Evolutionary conservation across 352 stramenopile species (phyloP).

Genomic region (Globisporangium yorkense): DNA sequence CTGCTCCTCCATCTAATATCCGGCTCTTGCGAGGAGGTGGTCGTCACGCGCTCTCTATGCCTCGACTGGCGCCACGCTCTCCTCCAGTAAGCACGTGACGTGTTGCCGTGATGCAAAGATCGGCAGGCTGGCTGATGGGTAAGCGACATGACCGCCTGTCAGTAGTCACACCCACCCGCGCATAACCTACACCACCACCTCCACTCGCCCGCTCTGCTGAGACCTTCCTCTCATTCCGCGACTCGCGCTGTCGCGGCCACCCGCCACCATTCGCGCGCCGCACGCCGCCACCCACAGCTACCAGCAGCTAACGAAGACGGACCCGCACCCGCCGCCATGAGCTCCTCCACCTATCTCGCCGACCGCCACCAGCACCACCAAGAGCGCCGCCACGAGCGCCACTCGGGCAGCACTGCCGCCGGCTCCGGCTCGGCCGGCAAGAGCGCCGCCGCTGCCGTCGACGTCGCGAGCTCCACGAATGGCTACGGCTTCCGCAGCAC

Average conservation of each 20-base stretch:
- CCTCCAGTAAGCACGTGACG: not conserved
- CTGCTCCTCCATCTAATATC: not conserved
- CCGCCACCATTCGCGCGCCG: not conserved
- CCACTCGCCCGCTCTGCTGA: too few relatives aligned
- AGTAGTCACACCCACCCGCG: not conserved
- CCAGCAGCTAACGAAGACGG: slow-evolving; percentile 7
- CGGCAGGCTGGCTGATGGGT: not conserved
- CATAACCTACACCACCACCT: not conserved
- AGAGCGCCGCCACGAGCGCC: not conserved
- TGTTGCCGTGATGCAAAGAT: not conserved
- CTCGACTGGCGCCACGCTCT: too few relatives aligned
- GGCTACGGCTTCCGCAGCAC: slow-evolving; percentile 46
- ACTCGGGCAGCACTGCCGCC: slow-evolving; percentile 7
- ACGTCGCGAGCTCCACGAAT: slow-evolving; percentile 33
- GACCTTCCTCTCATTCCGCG: not conserved
- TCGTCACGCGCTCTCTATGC: not conserved
- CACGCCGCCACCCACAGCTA: not conserved
- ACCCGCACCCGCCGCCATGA: not conserved
- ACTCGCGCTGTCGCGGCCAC: not conserved
- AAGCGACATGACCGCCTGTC: not conserved
- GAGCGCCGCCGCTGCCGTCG: slow-evolving; percentile 18
- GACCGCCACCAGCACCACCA: not conserved
- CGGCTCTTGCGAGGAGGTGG: not conserved
- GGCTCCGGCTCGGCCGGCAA: slow-evolving; percentile 16
- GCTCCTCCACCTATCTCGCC: not conserved